Evolutionary conservation across 495 filamentous ascomycete genomes (phyloP).

Genomic region (Aspergillus heteromorphus): DNA sequence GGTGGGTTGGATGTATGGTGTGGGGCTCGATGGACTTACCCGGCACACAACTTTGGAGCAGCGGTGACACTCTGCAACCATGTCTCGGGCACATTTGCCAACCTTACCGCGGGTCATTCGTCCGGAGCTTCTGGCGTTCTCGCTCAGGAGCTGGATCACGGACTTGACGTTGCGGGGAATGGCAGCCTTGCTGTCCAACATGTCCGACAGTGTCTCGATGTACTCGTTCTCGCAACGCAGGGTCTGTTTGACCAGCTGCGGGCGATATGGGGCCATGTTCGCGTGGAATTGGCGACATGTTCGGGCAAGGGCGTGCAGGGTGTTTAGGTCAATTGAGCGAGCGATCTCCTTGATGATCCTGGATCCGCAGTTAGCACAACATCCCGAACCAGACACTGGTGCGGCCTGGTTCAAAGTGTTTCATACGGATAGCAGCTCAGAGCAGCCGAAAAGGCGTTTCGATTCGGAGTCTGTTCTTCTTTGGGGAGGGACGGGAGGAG

Average conservation of each 20-base stretch:
- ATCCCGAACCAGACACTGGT: slow-evolving; percentile 12
- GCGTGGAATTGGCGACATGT: slow-evolving; percentile 75
- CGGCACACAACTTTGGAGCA: slow-evolving; percentile 75
- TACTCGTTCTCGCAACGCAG: slow-evolving; percentile 74
- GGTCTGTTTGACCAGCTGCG: slow-evolving; percentile 62
- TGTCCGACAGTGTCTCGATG: slow-evolving; percentile 35
- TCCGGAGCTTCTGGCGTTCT: slow-evolving; percentile 23
- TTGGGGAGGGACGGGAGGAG: slow-evolving; percentile 13
- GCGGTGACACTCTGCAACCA: slow-evolving; percentile 75
- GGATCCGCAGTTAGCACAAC: slow-evolving; percentile 21
- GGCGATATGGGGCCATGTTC: slow-evolving; percentile 70
- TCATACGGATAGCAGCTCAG: slow-evolving; percentile 87
- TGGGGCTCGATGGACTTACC: slow-evolving; percentile 37
- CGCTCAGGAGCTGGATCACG: slow-evolving; percentile 30
- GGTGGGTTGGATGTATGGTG: neutral
- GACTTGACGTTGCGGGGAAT: slow-evolving; percentile 35
- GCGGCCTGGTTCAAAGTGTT: slow-evolving; percentile 20
- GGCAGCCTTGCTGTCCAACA: slow-evolving; percentile 27
- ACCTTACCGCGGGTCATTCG: slow-evolving; percentile 59
- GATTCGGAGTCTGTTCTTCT: slow-evolving; percentile 53
- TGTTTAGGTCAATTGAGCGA: slow-evolving; percentile 73
- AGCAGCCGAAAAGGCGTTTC: slow-evolving; percentile 66
- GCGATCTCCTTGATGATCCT: slow-evolving; percentile 75
- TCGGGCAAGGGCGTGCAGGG: slow-evolving; percentile 70
- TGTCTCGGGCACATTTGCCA: slow-evolving; percentile 72